Conservation (phyloP, 1,139 yeast species). For the Lodderomyces theae region DNA sequence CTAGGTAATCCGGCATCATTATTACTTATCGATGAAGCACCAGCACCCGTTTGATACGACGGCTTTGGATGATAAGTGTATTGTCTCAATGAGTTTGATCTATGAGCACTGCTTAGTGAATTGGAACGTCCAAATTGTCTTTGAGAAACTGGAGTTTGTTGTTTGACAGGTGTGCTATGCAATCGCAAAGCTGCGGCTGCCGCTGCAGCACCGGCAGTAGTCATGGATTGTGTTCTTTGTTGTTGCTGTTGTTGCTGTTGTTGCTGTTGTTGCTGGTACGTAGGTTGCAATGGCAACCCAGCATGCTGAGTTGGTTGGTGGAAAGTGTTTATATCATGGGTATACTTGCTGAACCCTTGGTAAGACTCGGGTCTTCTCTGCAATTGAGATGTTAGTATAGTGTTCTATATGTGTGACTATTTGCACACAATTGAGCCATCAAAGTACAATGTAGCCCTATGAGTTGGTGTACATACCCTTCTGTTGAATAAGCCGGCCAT, state of each 20-base stretch:
- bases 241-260: conserved; percentile 6
- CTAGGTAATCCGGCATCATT: conserved; percentile 18
- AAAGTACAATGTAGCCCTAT: too few species aligned
- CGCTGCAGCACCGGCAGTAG: conserved; percentile 39
- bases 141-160: conserved; percentile 11
- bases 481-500: conserved; percentile 12
- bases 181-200: conserved; percentile 47
- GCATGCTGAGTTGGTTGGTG: conserved; percentile 20
- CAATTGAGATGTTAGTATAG: background rate
- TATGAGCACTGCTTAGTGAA: conserved; percentile 14
- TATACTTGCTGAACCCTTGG: conserved; percentile 42
- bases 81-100: conserved; percentile 22
- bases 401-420: too few species aligned
- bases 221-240: conserved; percentile 23
- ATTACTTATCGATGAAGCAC: conserved; percentile 10
- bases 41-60: conserved; percentile 25
- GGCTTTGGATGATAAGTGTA: conserved; percentile 43
- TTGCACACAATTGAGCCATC: background rate
- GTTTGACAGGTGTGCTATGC: conserved; percentile 22
- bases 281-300: conserved; percentile 21
- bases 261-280: too few species aligned
- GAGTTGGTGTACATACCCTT: conserved; percentile 13
- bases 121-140: conserved; percentile 14
- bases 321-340: conserved; percentile 31
- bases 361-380: conserved; percentile 16